Percentiles rank a stretch among this genome's conserved stretches.
These are phyloP conservation scores for Vigna reflexopilosa DNA, from an alignment of 306 rosid species.

Conservation along the genomic window DNA sequence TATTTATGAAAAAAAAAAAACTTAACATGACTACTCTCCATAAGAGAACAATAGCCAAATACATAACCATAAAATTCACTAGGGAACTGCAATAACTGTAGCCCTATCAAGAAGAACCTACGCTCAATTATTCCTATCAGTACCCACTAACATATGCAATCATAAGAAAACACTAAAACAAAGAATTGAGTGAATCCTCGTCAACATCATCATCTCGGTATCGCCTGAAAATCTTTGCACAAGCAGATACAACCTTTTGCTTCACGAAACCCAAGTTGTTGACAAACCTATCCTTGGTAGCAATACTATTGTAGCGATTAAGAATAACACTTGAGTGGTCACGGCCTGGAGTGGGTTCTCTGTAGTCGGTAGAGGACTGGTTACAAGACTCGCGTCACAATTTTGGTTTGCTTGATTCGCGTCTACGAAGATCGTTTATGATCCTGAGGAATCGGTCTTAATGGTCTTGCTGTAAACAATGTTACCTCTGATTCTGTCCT, in stretches of 20 bases:
- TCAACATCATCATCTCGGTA: constrained; percentile 51
- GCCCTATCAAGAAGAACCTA: background rate
- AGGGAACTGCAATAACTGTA: background rate
- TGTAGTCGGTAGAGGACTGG: constrained; percentile 65
- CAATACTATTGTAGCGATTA: constrained; percentile 67
- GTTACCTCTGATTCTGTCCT: constrained; percentile 44
- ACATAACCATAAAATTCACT: background rate
- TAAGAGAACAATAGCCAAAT: background rate
- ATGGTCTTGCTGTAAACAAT: constrained; percentile 55
- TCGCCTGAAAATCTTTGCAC: constrained; percentile 55
- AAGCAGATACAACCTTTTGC: constrained; percentile 47
- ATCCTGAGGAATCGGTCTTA: constrained; percentile 61
- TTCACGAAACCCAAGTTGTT: constrained; percentile 69
- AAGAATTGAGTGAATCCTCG: constrained; percentile 22
- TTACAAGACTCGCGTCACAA: constrained; percentile 63
- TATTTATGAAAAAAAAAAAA: too few relatives aligned
- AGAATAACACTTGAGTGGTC: constrained; percentile 75
- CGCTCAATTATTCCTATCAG: background rate
- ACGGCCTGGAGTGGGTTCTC: constrained; percentile 57
- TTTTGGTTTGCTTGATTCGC: constrained; percentile 63
- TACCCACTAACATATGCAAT: background rate
- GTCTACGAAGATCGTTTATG: constrained; percentile 50
- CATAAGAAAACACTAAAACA: background rate
- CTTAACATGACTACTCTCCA: too few relatives aligned
- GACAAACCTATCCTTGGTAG: constrained; percentile 53